Evolutionary conservation across 2,329 filamentous ascomycete genomes (phyloP).

Genomic region (Coniochaeta pulveracea): DNA sequence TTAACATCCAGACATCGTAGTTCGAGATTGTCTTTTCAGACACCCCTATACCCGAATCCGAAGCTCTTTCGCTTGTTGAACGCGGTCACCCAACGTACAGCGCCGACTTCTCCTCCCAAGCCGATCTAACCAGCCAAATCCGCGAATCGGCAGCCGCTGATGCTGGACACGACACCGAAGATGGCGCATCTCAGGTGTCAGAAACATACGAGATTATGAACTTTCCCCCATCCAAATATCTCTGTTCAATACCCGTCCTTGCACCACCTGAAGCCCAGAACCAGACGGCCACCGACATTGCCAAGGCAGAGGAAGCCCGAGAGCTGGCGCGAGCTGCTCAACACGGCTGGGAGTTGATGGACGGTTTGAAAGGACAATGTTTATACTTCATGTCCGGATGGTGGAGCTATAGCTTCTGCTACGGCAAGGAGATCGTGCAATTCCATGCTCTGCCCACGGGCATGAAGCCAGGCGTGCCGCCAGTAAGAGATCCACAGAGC

Average conservation of each 20-base stretch:
- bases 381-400: slow-evolving; percentile 76
- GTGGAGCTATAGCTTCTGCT: slow-evolving; percentile 97
- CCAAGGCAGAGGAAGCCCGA: slow-evolving; percentile 64
- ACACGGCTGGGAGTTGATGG: slow-evolving; percentile 68
- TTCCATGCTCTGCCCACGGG: slow-evolving; percentile 70
- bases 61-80: slow-evolving; percentile 52
- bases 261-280: slow-evolving; percentile 44
- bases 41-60: slow-evolving; percentile 57
- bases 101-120: slow-evolving; percentile 26
- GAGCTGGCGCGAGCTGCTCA: slow-evolving; percentile 68
- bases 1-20: slow-evolving; percentile 27
- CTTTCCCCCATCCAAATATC: slow-evolving; percentile 57
- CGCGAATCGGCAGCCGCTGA: slow-evolving; percentile 20
- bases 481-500: slow-evolving; percentile 64
- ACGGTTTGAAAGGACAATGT: slow-evolving; percentile 64
- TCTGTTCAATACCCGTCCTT: slow-evolving; percentile 75
- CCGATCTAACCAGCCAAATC: slow-evolving; percentile 24
- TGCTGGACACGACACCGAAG: slow-evolving; percentile 14
- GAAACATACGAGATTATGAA: slow-evolving; percentile 64
- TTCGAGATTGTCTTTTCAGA: slow-evolving; percentile 72
- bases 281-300: slow-evolving; percentile 54
- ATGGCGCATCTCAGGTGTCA: slow-evolving; percentile 21
- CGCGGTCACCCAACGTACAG: slow-evolving; percentile 24
- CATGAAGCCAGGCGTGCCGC: slow-evolving; percentile 54
- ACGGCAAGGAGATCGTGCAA: slow-evolving; percentile 76